These are phyloP conservation scores for Coemansia sp. DNA, from an alignment of 192 early-diverging fungal species.

Conservation along the genomic window DNA sequence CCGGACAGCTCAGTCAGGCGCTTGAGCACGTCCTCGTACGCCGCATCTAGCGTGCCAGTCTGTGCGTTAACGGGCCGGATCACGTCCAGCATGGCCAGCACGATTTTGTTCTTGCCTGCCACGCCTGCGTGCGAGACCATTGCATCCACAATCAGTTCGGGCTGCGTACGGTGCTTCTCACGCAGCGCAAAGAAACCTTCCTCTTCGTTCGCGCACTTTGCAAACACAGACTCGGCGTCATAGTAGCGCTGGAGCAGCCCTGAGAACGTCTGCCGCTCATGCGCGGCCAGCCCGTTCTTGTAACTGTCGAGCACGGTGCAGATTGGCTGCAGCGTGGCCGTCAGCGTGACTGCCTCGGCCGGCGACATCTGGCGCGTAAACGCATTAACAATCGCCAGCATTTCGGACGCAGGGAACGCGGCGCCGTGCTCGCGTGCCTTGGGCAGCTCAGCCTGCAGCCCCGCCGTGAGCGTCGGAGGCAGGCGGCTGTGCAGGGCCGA, in stretches of 20 bases:
- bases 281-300: conserved; percentile 67
- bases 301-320: conserved; percentile 66
- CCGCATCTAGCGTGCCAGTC: conserved; percentile 65
- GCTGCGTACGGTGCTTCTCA: conserved; percentile 79
- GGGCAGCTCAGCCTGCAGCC: conserved; percentile 50
- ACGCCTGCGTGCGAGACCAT: conserved; percentile 85
- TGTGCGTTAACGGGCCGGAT: conserved; percentile 62
- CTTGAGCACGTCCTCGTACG: conserved; percentile 76
- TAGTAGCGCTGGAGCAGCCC: conserved; percentile 82
- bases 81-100: conserved; percentile 76
- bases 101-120: conserved; percentile 72
- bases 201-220: conserved; percentile 70
- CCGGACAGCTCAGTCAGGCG: conserved; percentile 75
- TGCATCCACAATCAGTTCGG: conserved; percentile 65
- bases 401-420: conserved; percentile 69
- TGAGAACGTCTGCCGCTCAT: conserved; percentile 71
- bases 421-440: conserved; percentile 32
- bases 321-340: conserved; percentile 66
- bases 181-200: conserved; percentile 82
- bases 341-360: conserved; percentile 64
- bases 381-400: conserved; percentile 63
- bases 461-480: conserved; percentile 62
- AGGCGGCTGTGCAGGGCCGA: conserved; percentile 84
- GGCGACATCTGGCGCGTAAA: conserved; percentile 54
- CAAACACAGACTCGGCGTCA: conserved; percentile 81